These are phyloP conservation scores for Sergeia podlipaevii DNA, from an alignment of 208 protist species.

Conservation along the genomic window DNA sequence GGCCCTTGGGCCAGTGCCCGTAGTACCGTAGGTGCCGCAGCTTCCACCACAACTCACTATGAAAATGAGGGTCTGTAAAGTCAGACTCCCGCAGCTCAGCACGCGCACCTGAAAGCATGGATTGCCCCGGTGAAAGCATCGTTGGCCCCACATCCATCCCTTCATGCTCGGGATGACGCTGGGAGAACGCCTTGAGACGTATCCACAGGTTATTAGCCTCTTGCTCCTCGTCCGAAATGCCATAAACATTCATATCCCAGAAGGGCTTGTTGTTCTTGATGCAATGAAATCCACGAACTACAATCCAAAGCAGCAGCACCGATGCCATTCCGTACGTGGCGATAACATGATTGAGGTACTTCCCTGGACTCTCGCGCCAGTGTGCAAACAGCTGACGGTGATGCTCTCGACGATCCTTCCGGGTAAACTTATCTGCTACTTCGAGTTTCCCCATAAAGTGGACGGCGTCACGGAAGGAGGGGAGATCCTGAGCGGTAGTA, in stretches of 20 bases:
- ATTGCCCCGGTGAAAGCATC: conserved; percentile 85
- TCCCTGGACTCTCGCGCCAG: conserved; percentile 83
- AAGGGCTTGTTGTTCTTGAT: conserved; percentile 89
- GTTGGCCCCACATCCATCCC: conserved; percentile 48
- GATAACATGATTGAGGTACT: conserved; percentile 65
- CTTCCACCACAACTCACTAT: conserved; percentile 90
- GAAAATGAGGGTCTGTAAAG: conserved; percentile 85
- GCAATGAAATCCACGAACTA: conserved; percentile 76
- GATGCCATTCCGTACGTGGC: conserved; percentile 64
- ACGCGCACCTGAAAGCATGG: conserved; percentile 60
- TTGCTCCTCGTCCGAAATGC: conserved; percentile 54
- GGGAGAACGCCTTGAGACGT: conserved; percentile 78
- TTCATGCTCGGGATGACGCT: conserved; percentile 85
- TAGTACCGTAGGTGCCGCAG: conserved; percentile 80
- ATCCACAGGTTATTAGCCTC: conserved; percentile 58
- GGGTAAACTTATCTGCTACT: conserved; percentile 74
- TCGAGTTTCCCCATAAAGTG: conserved; percentile 69
- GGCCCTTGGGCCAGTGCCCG: conserved; percentile 86
- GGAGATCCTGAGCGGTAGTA: conserved; percentile 58
- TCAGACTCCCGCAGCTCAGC: conserved; percentile 82
- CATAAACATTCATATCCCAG: conserved; percentile 83
- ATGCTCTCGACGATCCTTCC: conserved; percentile 77
- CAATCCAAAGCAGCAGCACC: conserved; percentile 52
- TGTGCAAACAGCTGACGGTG: conserved; percentile 72
- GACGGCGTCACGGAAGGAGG: conserved; percentile 68